Conservation (phyloP, 768 basidiomycete genomes). For the Suillus spraguei region DNA sequence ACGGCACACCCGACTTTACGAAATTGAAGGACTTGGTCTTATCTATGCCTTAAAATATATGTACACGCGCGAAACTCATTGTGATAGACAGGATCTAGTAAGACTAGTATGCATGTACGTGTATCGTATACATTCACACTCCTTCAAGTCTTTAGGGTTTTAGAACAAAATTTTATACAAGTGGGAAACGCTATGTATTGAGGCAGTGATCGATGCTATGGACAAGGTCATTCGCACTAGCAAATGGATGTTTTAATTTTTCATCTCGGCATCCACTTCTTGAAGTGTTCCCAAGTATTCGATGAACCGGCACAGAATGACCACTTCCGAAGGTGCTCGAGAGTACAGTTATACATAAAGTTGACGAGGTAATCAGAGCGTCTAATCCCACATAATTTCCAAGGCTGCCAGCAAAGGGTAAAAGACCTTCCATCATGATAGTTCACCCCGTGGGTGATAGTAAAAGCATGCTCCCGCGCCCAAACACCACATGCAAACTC, state of each 20-base stretch:
- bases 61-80: not conserved
- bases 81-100: not conserved
- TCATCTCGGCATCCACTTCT: slow-evolving; percentile 88
- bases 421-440: too few species aligned
- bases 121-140: not conserved
- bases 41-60: not conserved
- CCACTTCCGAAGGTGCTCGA: not conserved
- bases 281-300: slow-evolving; percentile 98
- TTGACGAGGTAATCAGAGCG: not conserved
- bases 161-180: not conserved
- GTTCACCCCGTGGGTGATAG: too few species aligned
- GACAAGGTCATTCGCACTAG: not conserved
- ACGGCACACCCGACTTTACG: slow-evolving; percentile 58
- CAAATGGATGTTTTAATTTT: slow-evolving; percentile 12
- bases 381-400: not conserved
- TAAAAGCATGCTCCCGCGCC: too few species aligned
- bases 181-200: not conserved
- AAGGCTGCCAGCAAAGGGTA: too few species aligned
- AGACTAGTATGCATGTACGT: not conserved
- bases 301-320: slow-evolving; percentile 47
- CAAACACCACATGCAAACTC: too few species aligned
- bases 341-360: not conserved
- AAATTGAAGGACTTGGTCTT: slow-evolving; percentile 44
- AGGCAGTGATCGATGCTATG: not conserved
- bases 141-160: not conserved